Evolutionary conservation across 192 early-diverging fungal genomes (phyloP), one percentile per base, ranked within the genome.

Genomic region (Podila epicladia): DNA sequence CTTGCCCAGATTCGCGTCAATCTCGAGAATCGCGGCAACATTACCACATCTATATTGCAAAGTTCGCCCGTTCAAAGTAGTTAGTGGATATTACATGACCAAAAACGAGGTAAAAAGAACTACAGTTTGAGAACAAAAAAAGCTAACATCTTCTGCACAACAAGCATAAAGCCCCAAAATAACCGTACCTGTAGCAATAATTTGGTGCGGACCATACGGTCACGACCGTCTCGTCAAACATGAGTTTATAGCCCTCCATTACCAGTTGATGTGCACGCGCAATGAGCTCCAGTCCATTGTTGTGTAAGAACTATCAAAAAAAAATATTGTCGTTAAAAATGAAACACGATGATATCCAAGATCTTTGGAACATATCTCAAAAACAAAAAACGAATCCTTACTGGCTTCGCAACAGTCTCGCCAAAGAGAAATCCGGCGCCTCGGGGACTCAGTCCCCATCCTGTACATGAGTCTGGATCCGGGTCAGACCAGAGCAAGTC

Each of bases 191-290:
- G 73, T 99, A 99, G 80, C 98, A 99, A 83, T 99, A 99, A 87
- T 99, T 99, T 70, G 98, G 98, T 12, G 98, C 98, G 9, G 93
- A 95, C 98, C 98, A 99, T 0, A 99, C 98, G 6, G 98, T 99
- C 28, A 98, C 98, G 58, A 97, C 94, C 0, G 91, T 95, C 32
- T 95, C 91, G 57, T 98, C 94, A 82, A 99, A 99, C 95, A 98
- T 97, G 28, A 91, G 82, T 85, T 98, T 98, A 79, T 95, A 99
- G 4, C 94, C 97, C 85, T 98, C 97, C 95, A 96, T 96, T 26
- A 98, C 96, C 75, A 98, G 86, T 85, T 97, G 96, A 89, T 97
- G 97, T 11, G 97, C 98, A 19, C 98, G 92, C 11, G 97, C 97
- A 72, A 99, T 93, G 38, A 99, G 87, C 5, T 92, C 91, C 59